Percentiles rank a stretch among this genome's conserved stretches.
Conservation (phyloP, 148 eudicot species). For the Fagopyrum tataricum region DNA sequence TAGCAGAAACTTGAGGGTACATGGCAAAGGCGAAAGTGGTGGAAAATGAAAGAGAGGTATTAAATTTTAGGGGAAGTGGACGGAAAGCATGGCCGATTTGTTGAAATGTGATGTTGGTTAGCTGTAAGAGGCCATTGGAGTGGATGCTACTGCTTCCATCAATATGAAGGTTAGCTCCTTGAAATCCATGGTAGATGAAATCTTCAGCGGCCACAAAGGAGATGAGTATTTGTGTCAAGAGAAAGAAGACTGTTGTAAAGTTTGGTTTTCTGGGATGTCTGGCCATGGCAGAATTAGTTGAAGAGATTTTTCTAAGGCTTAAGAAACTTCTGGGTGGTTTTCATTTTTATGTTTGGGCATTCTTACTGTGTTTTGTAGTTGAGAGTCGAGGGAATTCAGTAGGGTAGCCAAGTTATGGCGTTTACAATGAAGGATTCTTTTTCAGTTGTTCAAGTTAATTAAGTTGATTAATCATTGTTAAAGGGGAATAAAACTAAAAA, state of each 20-base stretch:
- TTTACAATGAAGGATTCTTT: not conserved
- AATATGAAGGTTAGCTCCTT: not conserved
- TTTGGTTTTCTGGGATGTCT: not conserved
- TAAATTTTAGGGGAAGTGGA: constrained; percentile 18
- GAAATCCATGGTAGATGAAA: constrained; percentile 9
- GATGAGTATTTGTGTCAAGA: not conserved
- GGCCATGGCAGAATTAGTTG: not conserved
- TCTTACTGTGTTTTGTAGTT: too few species aligned
- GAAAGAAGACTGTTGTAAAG: not conserved
- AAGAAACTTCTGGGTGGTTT: not conserved
- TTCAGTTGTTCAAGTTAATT: too few species aligned
- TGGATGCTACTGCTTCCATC: not conserved
- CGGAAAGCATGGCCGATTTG: constrained; percentile 39
- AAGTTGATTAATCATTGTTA: not conserved
- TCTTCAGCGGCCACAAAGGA: not conserved
- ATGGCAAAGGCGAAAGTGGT: constrained; percentile 15
- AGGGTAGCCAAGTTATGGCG: not conserved
- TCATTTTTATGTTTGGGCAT: not conserved
- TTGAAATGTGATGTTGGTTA: constrained; percentile 26
- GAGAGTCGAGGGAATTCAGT: not conserved
- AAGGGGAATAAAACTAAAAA: not conserved
- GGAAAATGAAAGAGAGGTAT: constrained; percentile 7
- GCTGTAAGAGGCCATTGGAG: constrained; percentile 22
- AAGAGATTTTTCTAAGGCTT: not conserved
- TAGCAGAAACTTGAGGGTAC: not conserved